Percentiles rank a stretch among this genome's conserved stretches.
phyloP scores from a whole-genome alignment of 768 basidiomycete genomes.

The Tricholoma furcatifolium region DNA sequence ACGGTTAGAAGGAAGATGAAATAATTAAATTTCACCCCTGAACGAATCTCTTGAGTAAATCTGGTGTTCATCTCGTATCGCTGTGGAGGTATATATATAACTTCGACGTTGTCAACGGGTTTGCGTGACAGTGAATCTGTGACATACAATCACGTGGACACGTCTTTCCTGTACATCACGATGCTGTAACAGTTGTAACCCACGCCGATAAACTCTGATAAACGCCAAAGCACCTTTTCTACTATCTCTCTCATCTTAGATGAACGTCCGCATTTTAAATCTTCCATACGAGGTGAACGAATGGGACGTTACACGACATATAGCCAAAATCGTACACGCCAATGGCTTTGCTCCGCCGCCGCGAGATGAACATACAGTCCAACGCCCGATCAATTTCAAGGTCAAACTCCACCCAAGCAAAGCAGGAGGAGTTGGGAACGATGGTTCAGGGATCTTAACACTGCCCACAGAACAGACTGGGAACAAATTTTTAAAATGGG shows the following conservation, averaged over 20 bases:
- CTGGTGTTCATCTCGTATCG: too few species aligned
- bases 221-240: slow-evolving; percentile 3
- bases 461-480: slow-evolving; percentile 39
- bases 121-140: too few species aligned
- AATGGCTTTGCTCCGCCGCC: slow-evolving; percentile 42
- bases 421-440: slow-evolving; percentile 52
- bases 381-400: slow-evolving; percentile 54
- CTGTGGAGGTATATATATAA: too few species aligned
- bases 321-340: slow-evolving; percentile 59
- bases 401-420: slow-evolving; percentile 51
- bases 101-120: too few species aligned
- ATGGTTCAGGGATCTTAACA: slow-evolving; percentile 46
- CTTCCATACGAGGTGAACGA: slow-evolving; percentile 42
- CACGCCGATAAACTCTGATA: slow-evolving; percentile 6
- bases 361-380: slow-evolving; percentile 27
- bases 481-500: slow-evolving; percentile 44
- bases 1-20: too few species aligned
- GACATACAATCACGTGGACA: too few species aligned
- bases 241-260: slow-evolving; percentile 15
- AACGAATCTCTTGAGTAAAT: too few species aligned
- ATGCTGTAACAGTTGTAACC: too few species aligned
- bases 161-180: too few species aligned
- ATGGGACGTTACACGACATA: slow-evolving; percentile 55
- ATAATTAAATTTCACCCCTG: too few species aligned
- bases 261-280: slow-evolving; percentile 37